These are phyloP conservation scores for Pyrenopolyporus hunteri DNA, from an alignment of 495 filamentous ascomycete species.

Conservation along the genomic window DNA sequence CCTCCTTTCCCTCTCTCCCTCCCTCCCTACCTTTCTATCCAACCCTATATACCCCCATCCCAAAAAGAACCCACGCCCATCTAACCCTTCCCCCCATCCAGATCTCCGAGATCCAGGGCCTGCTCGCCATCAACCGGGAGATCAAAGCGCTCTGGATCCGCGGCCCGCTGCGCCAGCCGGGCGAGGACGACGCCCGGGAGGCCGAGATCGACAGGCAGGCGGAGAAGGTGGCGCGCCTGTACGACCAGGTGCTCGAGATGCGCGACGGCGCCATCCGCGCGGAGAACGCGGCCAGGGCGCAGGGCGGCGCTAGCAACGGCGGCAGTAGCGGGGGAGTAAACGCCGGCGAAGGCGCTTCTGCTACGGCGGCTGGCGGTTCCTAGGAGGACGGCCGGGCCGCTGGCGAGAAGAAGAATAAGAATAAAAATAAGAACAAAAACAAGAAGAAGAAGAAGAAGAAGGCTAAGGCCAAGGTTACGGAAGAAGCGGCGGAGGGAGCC, in stretches of 20 bases:
- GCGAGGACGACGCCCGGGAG: constrained; percentile 43
- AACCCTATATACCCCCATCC: neutral
- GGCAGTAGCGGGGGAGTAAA: no score
- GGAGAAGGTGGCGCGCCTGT: constrained; percentile 10
- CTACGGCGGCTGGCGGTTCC: neutral
- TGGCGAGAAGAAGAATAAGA: neutral
- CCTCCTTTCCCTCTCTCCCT: neutral
- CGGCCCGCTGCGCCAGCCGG: constrained; percentile 46
- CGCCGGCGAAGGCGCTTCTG: neutral
- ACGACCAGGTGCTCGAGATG: constrained; percentile 9
- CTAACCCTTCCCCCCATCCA: constrained; percentile 7
- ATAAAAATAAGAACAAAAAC: neutral
- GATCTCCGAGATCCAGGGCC: constrained; percentile 45
- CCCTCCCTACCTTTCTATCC: neutral
- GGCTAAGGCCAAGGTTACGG: neutral
- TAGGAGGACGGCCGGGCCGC: constrained; percentile 5
- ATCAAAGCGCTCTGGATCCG: constrained; percentile 53
- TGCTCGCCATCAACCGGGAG: constrained; percentile 48
- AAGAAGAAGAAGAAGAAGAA: neutral
- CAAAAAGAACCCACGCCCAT: neutral
- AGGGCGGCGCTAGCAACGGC: neutral
- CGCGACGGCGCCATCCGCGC: constrained; percentile 6
- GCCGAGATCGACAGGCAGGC: constrained; percentile 31
- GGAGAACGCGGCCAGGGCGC: neutral
- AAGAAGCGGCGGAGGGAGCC: neutral